These are phyloP conservation scores for Xylaria digitata DNA, from an alignment of 2,329 filamentous ascomycete species.

Conservation along the genomic window DNA sequence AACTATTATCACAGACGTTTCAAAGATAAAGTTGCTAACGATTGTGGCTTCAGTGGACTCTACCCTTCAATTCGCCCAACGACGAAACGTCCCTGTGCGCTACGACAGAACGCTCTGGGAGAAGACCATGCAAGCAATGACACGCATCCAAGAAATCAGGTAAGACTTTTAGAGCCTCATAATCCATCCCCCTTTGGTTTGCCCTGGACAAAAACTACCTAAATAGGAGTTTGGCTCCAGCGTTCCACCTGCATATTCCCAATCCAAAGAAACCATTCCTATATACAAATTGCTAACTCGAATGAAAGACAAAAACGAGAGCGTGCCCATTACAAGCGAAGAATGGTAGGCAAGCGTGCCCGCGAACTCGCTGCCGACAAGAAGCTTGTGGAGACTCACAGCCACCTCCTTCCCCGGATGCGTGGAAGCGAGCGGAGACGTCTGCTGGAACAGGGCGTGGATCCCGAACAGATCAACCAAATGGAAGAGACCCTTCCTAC, in stretches of 20 bases:
- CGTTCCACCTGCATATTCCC: not conserved
- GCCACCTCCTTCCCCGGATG: conserved; percentile 86
- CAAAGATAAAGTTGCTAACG: conserved; percentile 22
- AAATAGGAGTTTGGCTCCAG: not conserved
- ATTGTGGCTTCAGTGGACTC: conserved; percentile 74
- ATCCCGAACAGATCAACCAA: conserved; percentile 51
- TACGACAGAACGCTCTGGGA: conserved; percentile 94
- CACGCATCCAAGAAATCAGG: conserved; percentile 60
- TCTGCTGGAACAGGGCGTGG: conserved; percentile 54
- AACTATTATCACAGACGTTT: not conserved
- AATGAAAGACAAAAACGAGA: conserved; percentile 71
- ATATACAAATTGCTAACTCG: conserved; percentile 18
- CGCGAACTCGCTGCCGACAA: conserved; percentile 81
- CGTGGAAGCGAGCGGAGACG: conserved; percentile 70
- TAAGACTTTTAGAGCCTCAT: conserved; percentile 2
- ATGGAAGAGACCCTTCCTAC: conserved; percentile 47
- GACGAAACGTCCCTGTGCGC: conserved; percentile 92
- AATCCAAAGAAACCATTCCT: not conserved
- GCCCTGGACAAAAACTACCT: not conserved
- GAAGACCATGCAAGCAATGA: conserved; percentile 92
- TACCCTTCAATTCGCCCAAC: conserved; percentile 90
- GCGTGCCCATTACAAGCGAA: conserved; percentile 91
- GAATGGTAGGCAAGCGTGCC: conserved; percentile 91
- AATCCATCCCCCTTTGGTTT: not conserved
- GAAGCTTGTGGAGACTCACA: conserved; percentile 90